Evolutionary conservation across 164 flowering plant genomes (phyloP), one percentile per base, ranked within the genome.

Genomic region (Cinnamomum chago): DNA sequence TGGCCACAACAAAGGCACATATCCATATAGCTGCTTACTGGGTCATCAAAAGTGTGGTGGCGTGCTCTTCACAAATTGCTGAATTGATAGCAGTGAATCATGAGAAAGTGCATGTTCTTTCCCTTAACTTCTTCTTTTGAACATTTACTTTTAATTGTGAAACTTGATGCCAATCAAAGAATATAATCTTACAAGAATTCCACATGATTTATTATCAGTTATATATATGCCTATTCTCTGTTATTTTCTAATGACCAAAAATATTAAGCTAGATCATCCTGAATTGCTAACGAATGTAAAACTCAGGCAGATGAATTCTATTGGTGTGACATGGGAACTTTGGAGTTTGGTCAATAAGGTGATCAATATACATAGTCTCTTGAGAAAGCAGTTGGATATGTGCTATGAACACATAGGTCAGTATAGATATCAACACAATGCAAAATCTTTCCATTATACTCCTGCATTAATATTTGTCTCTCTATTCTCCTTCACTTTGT

Each of bases 101-200:
- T 80, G 89, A 87, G 88, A 89, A 88, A 87, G 93, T 92, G 90
- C 94, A 88, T 86, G 89, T 87, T 89, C 89, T 82, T 85, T 82
- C 86, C 86, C 84, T 81, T 70, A 55, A 27, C 40, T 68, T 68
- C 71, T 68, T 68, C 23, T 7, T 10, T n/a, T 68, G 6, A 40
- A 68, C 14, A 24, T 28, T 40, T n/a, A 10, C 9, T 40, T 68
- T 30, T 67, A 4, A 30, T 13, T 14, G 13, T 20, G n/a, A 55
- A 20, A 55, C n/a, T 20, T 55, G 2, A 55, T 14, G n/a, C 13
- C 2, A 55, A 55, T 20, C 60, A 20, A 20, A 55, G n/a, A 55
- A 55, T 55, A 55, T 55, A 14, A 20, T 55, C 60, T 3, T 20
- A 15, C n/a, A 15, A 15, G 7, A 15, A 55, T 55, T 20, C n/a